phyloP scores from a whole-genome alignment of 495 filamentous ascomycete species.

The Aspergillus incahuasiensis region DNA sequence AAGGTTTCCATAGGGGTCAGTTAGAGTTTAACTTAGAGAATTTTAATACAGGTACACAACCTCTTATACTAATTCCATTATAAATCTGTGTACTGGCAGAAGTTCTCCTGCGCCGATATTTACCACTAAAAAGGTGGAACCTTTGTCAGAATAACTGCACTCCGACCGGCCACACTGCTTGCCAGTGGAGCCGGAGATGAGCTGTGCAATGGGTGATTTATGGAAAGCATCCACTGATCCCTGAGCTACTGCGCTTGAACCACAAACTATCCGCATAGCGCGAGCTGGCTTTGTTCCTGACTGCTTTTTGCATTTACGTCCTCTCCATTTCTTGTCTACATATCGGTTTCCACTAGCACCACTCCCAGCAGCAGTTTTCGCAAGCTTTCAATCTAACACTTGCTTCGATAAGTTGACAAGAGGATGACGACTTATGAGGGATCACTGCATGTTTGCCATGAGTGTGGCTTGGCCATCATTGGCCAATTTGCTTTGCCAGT shows the following conservation, averaged over 20 bases:
- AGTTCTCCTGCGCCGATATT: no score
- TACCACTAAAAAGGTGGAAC: no score
- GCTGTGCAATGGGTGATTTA: constrained; percentile 2
- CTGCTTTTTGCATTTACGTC: constrained; percentile 10
- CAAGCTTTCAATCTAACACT: constrained; percentile 36
- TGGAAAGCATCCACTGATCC: constrained; percentile 20
- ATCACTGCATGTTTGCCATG: not conserved
- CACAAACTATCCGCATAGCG: constrained; percentile 26
- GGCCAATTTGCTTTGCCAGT: not conserved
- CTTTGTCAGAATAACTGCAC: no score
- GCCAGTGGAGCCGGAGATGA: no score
- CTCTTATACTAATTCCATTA: no score
- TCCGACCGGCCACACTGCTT: no score
- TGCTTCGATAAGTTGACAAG: constrained; percentile 18
- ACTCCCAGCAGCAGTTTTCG: constrained; percentile 22
- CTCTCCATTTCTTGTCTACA: not conserved
- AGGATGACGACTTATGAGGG: constrained; percentile 4
- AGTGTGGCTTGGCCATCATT: constrained; percentile 15
- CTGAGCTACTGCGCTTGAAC: constrained; percentile 18
- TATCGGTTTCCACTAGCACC: not conserved
- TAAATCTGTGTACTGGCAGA: no score
- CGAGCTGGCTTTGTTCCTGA: not conserved
- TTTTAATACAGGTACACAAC: no score
- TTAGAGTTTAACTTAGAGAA: no score
- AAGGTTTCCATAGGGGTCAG: no score